Evolutionary conservation across 169 alveolate genomes (phyloP).

Genomic region (Eimeria praecox): DNA sequence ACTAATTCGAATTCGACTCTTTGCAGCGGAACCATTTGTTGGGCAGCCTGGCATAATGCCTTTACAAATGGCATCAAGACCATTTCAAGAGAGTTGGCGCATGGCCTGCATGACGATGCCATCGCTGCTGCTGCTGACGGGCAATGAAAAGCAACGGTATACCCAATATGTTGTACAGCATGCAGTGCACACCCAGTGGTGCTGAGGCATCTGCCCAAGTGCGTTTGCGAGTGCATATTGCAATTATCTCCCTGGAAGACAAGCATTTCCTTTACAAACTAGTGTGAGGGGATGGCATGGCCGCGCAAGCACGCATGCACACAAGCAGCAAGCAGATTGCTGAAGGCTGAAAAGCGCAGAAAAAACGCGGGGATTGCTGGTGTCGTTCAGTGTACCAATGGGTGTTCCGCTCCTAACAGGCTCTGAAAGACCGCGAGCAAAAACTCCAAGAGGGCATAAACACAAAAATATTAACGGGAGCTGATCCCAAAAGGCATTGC

Average conservation of each 20-base stretch:
- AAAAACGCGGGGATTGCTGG: background rate
- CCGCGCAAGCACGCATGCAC: background rate
- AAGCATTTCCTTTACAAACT: background rate
- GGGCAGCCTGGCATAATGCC: background rate
- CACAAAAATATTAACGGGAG: background rate
- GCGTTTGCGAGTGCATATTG: too few relatives aligned
- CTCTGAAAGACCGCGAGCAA: background rate
- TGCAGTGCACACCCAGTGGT: background rate
- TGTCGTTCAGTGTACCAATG: background rate
- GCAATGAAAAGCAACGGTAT: background rate
- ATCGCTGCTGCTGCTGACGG: background rate
- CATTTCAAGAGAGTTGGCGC: background rate
- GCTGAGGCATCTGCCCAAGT: background rate
- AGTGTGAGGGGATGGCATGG: background rate
- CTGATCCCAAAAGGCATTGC: background rate
- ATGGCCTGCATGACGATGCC: background rate
- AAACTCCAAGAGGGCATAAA: background rate
- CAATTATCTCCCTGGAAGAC: too few relatives aligned
- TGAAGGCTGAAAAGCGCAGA: background rate
- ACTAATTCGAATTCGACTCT: background rate
- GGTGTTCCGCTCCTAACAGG: background rate
- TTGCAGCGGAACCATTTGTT: background rate
- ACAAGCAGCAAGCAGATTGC: background rate
- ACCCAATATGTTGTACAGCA: background rate
- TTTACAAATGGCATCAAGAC: background rate